These are phyloP conservation scores for Neospermospora avenae DNA, from an alignment of 2,329 filamentous ascomycete species.

Conservation along the genomic window DNA sequence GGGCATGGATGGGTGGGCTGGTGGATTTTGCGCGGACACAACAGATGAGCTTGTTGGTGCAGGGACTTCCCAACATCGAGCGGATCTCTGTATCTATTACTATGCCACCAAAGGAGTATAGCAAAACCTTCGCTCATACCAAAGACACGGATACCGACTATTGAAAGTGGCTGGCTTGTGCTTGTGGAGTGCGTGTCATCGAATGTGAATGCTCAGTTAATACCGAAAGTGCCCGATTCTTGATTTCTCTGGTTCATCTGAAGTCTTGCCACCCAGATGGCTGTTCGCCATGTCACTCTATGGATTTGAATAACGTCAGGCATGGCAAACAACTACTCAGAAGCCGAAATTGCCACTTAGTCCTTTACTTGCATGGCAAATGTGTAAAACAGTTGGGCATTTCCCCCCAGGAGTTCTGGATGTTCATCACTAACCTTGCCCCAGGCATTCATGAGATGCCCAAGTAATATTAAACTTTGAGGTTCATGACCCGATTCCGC, in stretches of 20 bases:
- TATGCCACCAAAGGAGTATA: constrained; percentile 31
- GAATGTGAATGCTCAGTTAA: not conserved
- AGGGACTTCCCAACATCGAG: constrained; percentile 23
- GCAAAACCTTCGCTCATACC: constrained; percentile 32
- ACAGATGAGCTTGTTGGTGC: constrained; percentile 27
- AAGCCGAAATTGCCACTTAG: too few species aligned
- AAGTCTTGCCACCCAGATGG: too few species aligned
- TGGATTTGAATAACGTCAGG: too few species aligned
- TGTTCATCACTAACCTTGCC: too few species aligned
- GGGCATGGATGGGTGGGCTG: constrained; percentile 22
- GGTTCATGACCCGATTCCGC: too few species aligned
- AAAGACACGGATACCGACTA: constrained; percentile 3
- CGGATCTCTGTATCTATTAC: constrained; percentile 33
- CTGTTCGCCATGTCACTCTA: too few species aligned
- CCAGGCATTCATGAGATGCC: too few species aligned
- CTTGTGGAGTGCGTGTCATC: not conserved
- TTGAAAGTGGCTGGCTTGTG: not conserved
- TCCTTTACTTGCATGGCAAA: too few species aligned
- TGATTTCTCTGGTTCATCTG: not conserved
- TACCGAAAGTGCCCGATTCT: not conserved
- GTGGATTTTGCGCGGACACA: constrained; percentile 31
- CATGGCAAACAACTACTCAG: too few species aligned
- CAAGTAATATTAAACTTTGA: too few species aligned
- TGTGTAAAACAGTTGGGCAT: too few species aligned
- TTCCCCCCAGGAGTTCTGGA: too few species aligned